Base-by-base conservation (phyloP, 2,329 filamentous ascomycete species). In the Ploettnerulaceae sp. region DNA sequence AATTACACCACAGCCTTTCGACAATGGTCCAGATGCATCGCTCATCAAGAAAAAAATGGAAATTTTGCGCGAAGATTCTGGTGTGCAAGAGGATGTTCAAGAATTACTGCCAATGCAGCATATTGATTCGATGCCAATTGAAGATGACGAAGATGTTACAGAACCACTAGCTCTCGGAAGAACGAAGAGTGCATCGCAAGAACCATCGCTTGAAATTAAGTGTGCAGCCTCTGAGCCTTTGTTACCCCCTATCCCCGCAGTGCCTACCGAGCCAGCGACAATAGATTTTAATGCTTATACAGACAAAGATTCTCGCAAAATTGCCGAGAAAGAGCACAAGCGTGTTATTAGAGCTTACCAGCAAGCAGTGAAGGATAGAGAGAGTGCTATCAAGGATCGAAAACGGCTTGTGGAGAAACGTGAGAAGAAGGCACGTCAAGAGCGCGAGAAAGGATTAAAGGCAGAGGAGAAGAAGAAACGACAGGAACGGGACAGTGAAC, bases 301-400 rank as follows among this genome's bases (percentile, higher is more conserved):
- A 2, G 80, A 87, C 64, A 83, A 83, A 58, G 76, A 79, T 5
- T 70, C 77, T 21, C 77, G 79, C 7, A 87, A 85, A 57, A 72
- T 80, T 31, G 83, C 81, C 1, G 81, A 87, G 57, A 85, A 82
- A 47, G 82, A 88, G 57, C 73, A 80, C 45, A 77, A 78, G 41
- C 73, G 76, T 9, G 70, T 72, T 1, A 69, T 79, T 24, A 86
- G 86, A 60, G 71, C 72, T 7, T 84, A 88, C 61, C 75, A 84
- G 21, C 74, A 79, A 58, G 77, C 80, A 8, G 64, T 86, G 50
- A 87, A 86, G 64, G 75, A 81, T 49, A 79, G 79, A 26, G 76
- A 81, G 29, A 84, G 77, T 56, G 74, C 76, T 7, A 70, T 88
- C 38, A 75, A 75, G 37, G 79, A 84, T 47, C 75, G 80, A 5